phyloP scores from a whole-genome alignment of 2,329 filamentous ascomycete species.

The Cercospora zeina region DNA sequence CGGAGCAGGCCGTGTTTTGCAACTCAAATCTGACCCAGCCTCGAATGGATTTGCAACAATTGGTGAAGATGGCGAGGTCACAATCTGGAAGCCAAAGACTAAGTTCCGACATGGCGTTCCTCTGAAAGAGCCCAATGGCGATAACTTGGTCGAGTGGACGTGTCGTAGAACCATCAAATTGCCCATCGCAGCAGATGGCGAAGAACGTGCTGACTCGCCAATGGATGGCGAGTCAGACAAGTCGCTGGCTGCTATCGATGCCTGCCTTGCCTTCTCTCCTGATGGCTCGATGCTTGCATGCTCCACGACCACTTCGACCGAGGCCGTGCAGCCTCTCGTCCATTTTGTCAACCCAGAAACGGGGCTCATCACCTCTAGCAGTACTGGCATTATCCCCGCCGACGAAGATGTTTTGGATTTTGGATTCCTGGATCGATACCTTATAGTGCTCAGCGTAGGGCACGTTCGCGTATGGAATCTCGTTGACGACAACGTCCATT shows the following conservation, averaged over 20 bases:
- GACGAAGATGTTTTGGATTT: slow-evolving; percentile 57
- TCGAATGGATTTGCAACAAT: slow-evolving; percentile 77
- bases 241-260: slow-evolving; percentile 46
- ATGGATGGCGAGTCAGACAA: slow-evolving; percentile 42
- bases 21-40: slow-evolving; percentile 69
- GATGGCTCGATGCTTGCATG: slow-evolving; percentile 82
- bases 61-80: slow-evolving; percentile 74
- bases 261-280: slow-evolving; percentile 73
- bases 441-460: slow-evolving; percentile 73
- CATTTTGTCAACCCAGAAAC: slow-evolving; percentile 74
- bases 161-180: slow-evolving; percentile 60
- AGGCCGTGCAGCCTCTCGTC: slow-evolving; percentile 58
- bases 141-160: slow-evolving; percentile 71
- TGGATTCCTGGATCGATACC: slow-evolving; percentile 68
- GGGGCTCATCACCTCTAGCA: slow-evolving; percentile 65
- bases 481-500: slow-evolving; percentile 72
- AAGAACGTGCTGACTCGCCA: slow-evolving; percentile 34
- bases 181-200: slow-evolving; percentile 35
- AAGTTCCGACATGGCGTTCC: slow-evolving; percentile 68
- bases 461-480: slow-evolving; percentile 80
- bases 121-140: slow-evolving; percentile 59
- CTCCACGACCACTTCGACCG: slow-evolving; percentile 44
- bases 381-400: slow-evolving; percentile 54
- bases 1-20: slow-evolving; percentile 62
- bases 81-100: slow-evolving; percentile 76